These are phyloP conservation scores for Colletotrichum euphorbiae DNA, from an alignment of 2,329 filamentous ascomycete genomes.

Conservation along the genomic window DNA sequence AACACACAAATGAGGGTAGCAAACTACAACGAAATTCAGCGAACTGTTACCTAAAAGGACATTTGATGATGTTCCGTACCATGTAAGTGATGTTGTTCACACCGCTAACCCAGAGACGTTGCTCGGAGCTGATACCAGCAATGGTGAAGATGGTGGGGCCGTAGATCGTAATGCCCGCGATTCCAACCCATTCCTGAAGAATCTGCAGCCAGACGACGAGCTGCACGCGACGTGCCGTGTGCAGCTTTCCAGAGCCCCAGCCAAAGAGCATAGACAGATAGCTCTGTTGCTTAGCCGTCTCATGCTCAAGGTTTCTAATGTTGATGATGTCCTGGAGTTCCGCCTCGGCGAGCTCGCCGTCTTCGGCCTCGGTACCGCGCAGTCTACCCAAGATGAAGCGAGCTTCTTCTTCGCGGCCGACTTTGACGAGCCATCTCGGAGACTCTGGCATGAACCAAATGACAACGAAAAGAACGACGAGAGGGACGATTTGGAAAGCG, in stretches of 20 bases:
- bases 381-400: constrained; percentile 73
- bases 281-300: constrained; percentile 66
- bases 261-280: constrained; percentile 77
- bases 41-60: background rate
- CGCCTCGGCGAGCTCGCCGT: constrained; percentile 63
- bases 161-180: constrained; percentile 75
- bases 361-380: constrained; percentile 62
- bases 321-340: constrained; percentile 77
- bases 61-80: constrained; percentile 42
- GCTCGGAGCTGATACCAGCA: constrained; percentile 71
- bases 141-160: constrained; percentile 71
- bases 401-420: constrained; percentile 74
- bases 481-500: constrained; percentile 75
- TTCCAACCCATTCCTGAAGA: constrained; percentile 77
- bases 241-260: constrained; percentile 72
- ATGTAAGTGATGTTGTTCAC: constrained; percentile 64
- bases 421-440: constrained; percentile 75
- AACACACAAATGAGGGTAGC: constrained; percentile 77
- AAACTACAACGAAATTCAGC: constrained; percentile 49
- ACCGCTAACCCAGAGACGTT: constrained; percentile 73
- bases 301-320: constrained; percentile 65
- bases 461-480: constrained; percentile 65
- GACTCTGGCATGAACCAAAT: constrained; percentile 79
- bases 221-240: constrained; percentile 75
- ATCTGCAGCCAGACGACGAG: constrained; percentile 79